phyloP scores from a whole-genome alignment of 2,329 filamentous ascomycete species.

The Seiridium cupressi region DNA sequence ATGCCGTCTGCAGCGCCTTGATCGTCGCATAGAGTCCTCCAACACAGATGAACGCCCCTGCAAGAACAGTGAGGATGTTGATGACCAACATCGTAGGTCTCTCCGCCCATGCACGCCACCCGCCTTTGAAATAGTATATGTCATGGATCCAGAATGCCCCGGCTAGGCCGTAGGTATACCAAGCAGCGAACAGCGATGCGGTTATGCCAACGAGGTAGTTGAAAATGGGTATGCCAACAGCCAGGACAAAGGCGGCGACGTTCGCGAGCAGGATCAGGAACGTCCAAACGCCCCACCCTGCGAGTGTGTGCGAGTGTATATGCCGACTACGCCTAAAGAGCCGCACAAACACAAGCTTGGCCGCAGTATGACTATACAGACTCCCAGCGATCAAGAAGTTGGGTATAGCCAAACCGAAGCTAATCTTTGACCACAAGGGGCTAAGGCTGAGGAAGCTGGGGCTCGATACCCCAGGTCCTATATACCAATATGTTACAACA shows the following conservation, averaged over 20 bases:
- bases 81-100: conserved; percentile 36
- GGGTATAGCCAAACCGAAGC: conserved; percentile 48
- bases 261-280: conserved; percentile 44
- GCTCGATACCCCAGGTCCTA: conserved; percentile 42
- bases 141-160: conserved; percentile 53
- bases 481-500: conserved; percentile 47
- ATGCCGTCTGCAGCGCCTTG: conserved; percentile 23
- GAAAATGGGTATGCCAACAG: conserved; percentile 51
- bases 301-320: conserved; percentile 43
- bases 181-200: conserved; percentile 48
- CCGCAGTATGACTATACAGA: conserved; percentile 49
- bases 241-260: conserved; percentile 37
- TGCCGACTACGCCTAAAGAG: conserved; percentile 44
- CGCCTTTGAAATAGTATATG: conserved; percentile 39
- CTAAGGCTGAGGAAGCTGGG: conserved; percentile 47
- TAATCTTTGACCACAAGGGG: conserved; percentile 44
- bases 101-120: conserved; percentile 33
- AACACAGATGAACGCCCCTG: conserved; percentile 46
- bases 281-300: conserved; percentile 47
- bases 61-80: conserved; percentile 38
- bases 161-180: conserved; percentile 53
- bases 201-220: conserved; percentile 51
- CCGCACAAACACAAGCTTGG: conserved; percentile 49
- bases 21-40: conserved; percentile 49
- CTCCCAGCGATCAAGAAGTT: conserved; percentile 49